Conservation (phyloP, 768 basidiomycete species). For the Tulasnella sp. region DNA sequence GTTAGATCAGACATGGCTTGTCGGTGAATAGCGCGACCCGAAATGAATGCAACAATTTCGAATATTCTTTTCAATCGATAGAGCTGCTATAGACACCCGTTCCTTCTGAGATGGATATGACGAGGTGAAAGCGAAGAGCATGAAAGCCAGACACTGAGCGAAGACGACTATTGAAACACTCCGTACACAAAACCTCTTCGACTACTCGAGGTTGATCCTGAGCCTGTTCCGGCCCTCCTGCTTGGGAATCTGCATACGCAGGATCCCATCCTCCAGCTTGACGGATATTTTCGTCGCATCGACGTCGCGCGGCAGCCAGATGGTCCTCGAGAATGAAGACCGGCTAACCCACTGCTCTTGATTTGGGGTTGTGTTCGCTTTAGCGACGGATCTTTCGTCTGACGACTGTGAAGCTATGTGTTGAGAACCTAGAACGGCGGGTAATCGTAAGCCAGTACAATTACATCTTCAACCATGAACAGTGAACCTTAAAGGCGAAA, state of each 20-base stretch:
- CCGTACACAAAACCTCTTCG: no score
- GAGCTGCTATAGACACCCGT: no score
- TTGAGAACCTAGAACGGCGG: background rate
- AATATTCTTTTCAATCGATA: no score
- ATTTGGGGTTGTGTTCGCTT: background rate
- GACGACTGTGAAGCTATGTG: background rate
- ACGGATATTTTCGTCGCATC: slow-evolving; percentile 16
- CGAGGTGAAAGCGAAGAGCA: no score
- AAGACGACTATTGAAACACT: no score
- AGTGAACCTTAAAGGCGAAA: background rate
- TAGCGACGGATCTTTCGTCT: background rate
- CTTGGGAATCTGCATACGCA: slow-evolving; percentile 18
- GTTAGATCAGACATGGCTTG: no score
- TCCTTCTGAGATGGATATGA: no score
- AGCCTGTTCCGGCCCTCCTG: slow-evolving; percentile 9
- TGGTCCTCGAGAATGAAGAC: slow-evolving; percentile 16
- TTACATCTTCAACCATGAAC: background rate
- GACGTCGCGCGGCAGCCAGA: slow-evolving; percentile 17
- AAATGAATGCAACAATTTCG: no score
- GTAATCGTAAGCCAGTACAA: background rate
- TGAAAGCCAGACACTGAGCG: no score
- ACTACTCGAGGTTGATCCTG: background rate
- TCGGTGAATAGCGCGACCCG: no score
- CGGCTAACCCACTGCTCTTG: slow-evolving; percentile 3
- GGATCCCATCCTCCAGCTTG: slow-evolving; percentile 19